These are phyloP conservation scores for Colletotrichum destructivum DNA, from an alignment of 2,329 filamentous ascomycete genomes.

Conservation along the genomic window DNA sequence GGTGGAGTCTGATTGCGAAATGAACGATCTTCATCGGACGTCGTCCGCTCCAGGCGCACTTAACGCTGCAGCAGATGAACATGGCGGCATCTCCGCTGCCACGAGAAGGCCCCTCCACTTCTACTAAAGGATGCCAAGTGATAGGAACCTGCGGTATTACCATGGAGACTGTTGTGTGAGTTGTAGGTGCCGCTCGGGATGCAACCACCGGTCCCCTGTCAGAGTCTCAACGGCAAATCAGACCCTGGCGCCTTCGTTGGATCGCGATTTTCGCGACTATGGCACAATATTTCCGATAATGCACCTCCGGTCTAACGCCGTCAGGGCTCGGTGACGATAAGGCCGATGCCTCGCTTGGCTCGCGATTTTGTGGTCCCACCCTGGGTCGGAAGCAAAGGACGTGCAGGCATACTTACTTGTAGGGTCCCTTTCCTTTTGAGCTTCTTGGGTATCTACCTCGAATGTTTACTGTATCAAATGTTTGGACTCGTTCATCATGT, in stretches of 20 bases:
- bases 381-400: background rate
- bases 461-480: too few species aligned
- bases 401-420: background rate
- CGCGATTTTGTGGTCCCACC: background rate
- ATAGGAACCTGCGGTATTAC: background rate
- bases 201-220: background rate
- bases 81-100: too few species aligned
- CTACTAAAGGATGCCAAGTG: background rate
- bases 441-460: background rate
- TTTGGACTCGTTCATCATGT: background rate
- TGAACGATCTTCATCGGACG: constrained; percentile 14
- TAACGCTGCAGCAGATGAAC: background rate
- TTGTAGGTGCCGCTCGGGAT: background rate
- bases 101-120: background rate
- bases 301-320: constrained; percentile 5
- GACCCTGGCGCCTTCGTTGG: background rate
- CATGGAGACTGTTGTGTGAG: background rate
- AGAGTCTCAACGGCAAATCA: background rate
- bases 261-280: constrained; percentile 17
- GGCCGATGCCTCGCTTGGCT: constrained; percentile 1
- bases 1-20: constrained; percentile 32
- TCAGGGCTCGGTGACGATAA: background rate
- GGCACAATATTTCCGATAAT: constrained; percentile 9
- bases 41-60: constrained; percentile 13
- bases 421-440: background rate